phyloP scores from a whole-genome alignment of 2,329 filamentous ascomycete species.

The Periconia sp. region DNA sequence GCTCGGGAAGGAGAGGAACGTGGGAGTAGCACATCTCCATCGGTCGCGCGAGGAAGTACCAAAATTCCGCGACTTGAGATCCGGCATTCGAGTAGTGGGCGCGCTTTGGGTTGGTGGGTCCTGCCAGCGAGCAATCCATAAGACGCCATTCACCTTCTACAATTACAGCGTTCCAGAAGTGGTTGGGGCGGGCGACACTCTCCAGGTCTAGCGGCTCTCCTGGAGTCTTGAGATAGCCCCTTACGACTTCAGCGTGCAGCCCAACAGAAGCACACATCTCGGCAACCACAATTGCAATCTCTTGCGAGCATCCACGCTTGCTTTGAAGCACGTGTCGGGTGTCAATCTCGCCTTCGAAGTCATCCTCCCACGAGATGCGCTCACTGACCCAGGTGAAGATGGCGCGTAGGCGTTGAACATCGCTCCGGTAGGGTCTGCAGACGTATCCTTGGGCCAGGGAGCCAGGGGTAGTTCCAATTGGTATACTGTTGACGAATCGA shows the following conservation, averaged over 20 bases:
- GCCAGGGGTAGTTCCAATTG: slow-evolving; percentile 77
- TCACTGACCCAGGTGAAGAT: slow-evolving; percentile 99
- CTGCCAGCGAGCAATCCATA: slow-evolving; percentile 90
- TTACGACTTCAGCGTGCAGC: slow-evolving; percentile 81
- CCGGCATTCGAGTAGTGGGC: slow-evolving; percentile 73
- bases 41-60: slow-evolving; percentile 92
- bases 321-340: slow-evolving; percentile 80
- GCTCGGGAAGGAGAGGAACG: slow-evolving; percentile 80
- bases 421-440: slow-evolving; percentile 90
- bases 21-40: slow-evolving; percentile 94
- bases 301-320: slow-evolving; percentile 81
- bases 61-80: slow-evolving; percentile 73
- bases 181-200: slow-evolving; percentile 83
- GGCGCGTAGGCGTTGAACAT: slow-evolving; percentile 86
- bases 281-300: slow-evolving; percentile 82
- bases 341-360: slow-evolving; percentile 83
- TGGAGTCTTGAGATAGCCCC: slow-evolving; percentile 87
- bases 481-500: slow-evolving; percentile 82
- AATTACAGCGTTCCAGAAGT: slow-evolving; percentile 96
- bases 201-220: slow-evolving; percentile 76
- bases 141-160: slow-evolving; percentile 96
- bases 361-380: slow-evolving; percentile 92
- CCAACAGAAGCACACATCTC: slow-evolving; percentile 95
- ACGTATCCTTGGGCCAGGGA: slow-evolving; percentile 88
- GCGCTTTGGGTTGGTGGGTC: slow-evolving; percentile 83